Evolutionary conservation across 2,329 filamentous ascomycete genomes (phyloP).

Genomic region (Stagonosporopsis chrysanthemi): DNA sequence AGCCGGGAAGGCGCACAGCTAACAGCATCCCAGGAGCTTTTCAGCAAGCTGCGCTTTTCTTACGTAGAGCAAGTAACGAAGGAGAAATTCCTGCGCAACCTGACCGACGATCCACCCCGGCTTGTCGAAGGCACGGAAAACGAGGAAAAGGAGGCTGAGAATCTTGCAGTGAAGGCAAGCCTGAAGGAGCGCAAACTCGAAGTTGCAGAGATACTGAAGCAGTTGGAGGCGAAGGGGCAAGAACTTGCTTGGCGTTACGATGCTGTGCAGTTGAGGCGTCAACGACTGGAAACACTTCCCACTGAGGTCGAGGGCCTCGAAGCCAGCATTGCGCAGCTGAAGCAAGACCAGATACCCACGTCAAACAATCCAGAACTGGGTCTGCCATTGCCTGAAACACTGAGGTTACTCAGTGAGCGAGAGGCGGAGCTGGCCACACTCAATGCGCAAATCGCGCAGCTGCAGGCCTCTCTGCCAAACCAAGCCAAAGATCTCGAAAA

Average conservation of each 20-base stretch:
- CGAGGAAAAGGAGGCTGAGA: slow-evolving; percentile 59
- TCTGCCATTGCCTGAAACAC: slow-evolving; percentile 55
- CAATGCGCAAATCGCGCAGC: slow-evolving; percentile 54
- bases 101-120: slow-evolving; percentile 87
- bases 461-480: slow-evolving; percentile 68
- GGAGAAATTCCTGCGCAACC: slow-evolving; percentile 93
- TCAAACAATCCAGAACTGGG: slow-evolving; percentile 52
- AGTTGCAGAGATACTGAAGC: slow-evolving; percentile 74
- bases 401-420: slow-evolving; percentile 49
- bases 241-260: slow-evolving; percentile 67
- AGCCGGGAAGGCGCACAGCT: slow-evolving; percentile 1
- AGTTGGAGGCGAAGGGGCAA: slow-evolving; percentile 71
- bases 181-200: slow-evolving; percentile 83
- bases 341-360: slow-evolving; percentile 45
- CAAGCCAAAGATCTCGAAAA: slow-evolving; percentile 73
- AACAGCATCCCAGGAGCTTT: slow-evolving; percentile 71
- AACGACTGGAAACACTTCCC: slow-evolving; percentile 60
- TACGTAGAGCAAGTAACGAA: slow-evolving; percentile 99
- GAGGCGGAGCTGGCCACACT: slow-evolving; percentile 53
- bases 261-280: slow-evolving; percentile 60
- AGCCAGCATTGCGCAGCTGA: slow-evolving; percentile 57
- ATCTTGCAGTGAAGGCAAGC: slow-evolving; percentile 73
- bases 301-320: slow-evolving; percentile 61
- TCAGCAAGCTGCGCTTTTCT: slow-evolving; percentile 93
- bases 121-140: slow-evolving; percentile 87